phyloP scores from a whole-genome alignment of 441 rosid genomes.

The Brassica balearica region DNA sequence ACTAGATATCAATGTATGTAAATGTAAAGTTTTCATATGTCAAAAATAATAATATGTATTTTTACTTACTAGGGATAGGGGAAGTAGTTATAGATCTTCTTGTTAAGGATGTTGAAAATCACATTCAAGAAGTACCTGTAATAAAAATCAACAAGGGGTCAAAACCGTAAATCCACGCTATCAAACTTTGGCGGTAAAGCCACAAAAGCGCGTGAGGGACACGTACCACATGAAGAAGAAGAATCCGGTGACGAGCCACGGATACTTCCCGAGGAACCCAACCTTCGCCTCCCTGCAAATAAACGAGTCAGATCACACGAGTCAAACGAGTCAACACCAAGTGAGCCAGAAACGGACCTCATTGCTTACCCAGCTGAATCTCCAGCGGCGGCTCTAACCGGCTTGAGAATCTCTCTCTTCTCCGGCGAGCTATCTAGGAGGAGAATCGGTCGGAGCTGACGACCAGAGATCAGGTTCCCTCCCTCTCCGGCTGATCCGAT shows the following conservation, averaged over 20 bases:
- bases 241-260: constrained; percentile 82
- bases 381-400: constrained; percentile 65
- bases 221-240: constrained; percentile 97
- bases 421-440: constrained; percentile 52
- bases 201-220: neutral
- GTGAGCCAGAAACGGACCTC: constrained; percentile 61
- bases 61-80: constrained; percentile 90
- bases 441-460: constrained; percentile 77
- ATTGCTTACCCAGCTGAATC: constrained; percentile 97
- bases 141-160: constrained; percentile 1
- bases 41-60: neutral
- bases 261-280: constrained; percentile 75
- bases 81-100: constrained; percentile 96
- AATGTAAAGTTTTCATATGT: neutral
- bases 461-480: constrained; percentile 78
- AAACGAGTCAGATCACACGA: constrained; percentile 42
- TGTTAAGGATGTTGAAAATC: constrained; percentile 92
- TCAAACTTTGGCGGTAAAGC: constrained; percentile 22
- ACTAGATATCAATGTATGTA: neutral
- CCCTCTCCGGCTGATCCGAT: constrained; percentile 68
- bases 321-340: constrained; percentile 43
- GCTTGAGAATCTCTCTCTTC: constrained; percentile 52
- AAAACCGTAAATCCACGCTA: constrained; percentile 17
- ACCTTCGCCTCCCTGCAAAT: constrained; percentile 59
- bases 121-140: constrained; percentile 93